A percentile compares a stretch with the other conserved stretches of the same genome.
phyloP scores from a whole-genome alignment of 768 basidiomycete genomes.

The Strobilomyces dryophilus region DNA sequence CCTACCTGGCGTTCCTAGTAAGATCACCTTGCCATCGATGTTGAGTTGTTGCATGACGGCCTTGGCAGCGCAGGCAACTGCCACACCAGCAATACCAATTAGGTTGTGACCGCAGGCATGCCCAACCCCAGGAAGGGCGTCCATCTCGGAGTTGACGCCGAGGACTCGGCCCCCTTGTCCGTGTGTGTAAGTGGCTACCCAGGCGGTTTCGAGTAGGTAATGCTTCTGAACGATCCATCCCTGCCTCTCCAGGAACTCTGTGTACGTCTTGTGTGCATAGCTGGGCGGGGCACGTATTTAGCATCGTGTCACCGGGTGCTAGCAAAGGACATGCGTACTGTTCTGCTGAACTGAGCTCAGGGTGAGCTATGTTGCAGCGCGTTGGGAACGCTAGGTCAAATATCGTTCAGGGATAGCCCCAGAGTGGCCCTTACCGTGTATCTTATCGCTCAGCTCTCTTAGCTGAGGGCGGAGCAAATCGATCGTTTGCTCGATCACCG shows the following conservation, averaged over 20 bases:
- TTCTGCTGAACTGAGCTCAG: neutral
- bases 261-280: slow-evolving; percentile 35
- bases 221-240: slow-evolving; percentile 63
- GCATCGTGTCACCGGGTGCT: neutral
- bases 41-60: slow-evolving; percentile 55
- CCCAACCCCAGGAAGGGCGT: slow-evolving; percentile 37
- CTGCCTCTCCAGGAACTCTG: slow-evolving; percentile 58
- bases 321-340: neutral
- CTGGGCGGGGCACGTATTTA: slow-evolving; percentile 1
- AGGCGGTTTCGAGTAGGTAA: slow-evolving; percentile 53
- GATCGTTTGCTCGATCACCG: slow-evolving; percentile 14
- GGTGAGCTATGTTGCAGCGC: too few species aligned
- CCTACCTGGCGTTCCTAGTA: slow-evolving; percentile 76
- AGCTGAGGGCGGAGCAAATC: too few species aligned
- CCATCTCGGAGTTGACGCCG: slow-evolving; percentile 59
- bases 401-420: neutral
- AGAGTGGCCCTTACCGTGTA: neutral
- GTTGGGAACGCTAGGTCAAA: neutral
- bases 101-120: slow-evolving; percentile 84
- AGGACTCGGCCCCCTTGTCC: slow-evolving; percentile 66
- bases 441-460: too few species aligned
- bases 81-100: slow-evolving; percentile 69
- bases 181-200: slow-evolving; percentile 47
- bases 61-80: slow-evolving; percentile 32
- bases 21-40: slow-evolving; percentile 50